These are phyloP conservation scores for Aristolochia californica DNA, from an alignment of 164 flowering plant species.

Conservation along the genomic window DNA sequence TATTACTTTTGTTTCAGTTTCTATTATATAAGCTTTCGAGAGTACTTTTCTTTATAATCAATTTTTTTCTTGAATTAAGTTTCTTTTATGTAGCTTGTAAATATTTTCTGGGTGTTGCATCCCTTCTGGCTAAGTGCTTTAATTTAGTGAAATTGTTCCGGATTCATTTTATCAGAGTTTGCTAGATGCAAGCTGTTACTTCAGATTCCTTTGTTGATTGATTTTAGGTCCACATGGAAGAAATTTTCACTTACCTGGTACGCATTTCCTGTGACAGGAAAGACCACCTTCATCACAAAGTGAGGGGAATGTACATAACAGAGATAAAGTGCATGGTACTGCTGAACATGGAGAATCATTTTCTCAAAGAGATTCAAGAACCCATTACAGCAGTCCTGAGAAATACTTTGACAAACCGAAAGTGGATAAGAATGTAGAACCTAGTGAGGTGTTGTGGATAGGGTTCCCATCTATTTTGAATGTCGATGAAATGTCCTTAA, in stretches of 20 bases:
- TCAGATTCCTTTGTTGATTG: too few species aligned
- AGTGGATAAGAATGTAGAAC: slow-evolving; percentile 55
- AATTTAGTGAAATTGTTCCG: too few species aligned
- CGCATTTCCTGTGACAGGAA: slow-evolving; percentile 52
- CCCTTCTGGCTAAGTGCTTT: too few species aligned
- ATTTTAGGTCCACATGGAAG: too few species aligned
- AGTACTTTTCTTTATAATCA: too few species aligned
- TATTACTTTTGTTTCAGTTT: too few species aligned
- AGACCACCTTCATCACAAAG: slow-evolving; percentile 40
- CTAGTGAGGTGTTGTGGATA: slow-evolving; percentile 88
- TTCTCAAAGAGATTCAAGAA: slow-evolving; percentile 43
- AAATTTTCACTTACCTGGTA: slow-evolving; percentile 12
- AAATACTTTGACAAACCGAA: slow-evolving; percentile 35
- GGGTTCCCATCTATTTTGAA: slow-evolving; percentile 75
- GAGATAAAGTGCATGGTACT: slow-evolving; percentile 34
- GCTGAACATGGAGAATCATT: slow-evolving; percentile 29
- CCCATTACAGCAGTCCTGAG: slow-evolving; percentile 39
- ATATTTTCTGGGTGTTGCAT: too few species aligned
- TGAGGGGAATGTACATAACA: slow-evolving; percentile 33
- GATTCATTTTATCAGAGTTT: too few species aligned
- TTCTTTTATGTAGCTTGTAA: too few species aligned
- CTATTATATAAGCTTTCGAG: too few species aligned
- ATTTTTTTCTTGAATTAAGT: too few species aligned
- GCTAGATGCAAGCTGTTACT: too few species aligned
- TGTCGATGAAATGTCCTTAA: slow-evolving; percentile 57